These are phyloP conservation scores for Cephalotrichum gorgonifer DNA, from an alignment of 2,329 filamentous ascomycete species.

Conservation along the genomic window DNA sequence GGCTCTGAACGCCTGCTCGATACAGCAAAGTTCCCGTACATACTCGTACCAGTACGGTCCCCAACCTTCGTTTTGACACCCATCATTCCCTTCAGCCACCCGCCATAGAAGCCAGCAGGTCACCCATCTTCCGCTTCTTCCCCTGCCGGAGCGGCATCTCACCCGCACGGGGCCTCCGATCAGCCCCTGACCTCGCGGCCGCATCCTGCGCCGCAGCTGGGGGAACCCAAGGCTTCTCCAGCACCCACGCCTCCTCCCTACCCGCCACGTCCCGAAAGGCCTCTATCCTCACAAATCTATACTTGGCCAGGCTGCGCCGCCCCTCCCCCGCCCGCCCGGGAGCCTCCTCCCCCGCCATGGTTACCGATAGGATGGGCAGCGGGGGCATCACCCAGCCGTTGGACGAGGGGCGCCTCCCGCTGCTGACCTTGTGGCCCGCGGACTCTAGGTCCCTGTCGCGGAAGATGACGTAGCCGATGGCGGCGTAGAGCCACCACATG, in stretches of 20 bases:
- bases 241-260: neutral
- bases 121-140: slow-evolving; percentile 8
- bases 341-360: neutral
- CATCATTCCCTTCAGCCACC: slow-evolving; percentile 4
- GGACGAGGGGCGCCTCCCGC: neutral
- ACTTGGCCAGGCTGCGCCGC: no score
- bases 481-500: slow-evolving; percentile 30
- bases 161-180: neutral
- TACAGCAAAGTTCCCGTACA: no score
- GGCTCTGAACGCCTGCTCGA: no score
- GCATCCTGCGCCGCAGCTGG: neutral
- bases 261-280: neutral
- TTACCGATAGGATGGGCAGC: slow-evolving; percentile 1
- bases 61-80: no score
- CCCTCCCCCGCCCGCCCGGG: no score
- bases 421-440: neutral
- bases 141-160: neutral
- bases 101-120: slow-evolving; percentile 6
- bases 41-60: no score
- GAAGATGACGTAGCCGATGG: slow-evolving; percentile 24
- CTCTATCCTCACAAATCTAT: neutral
- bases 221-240: neutral
- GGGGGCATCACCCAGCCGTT: neutral
- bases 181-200: neutral
- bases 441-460: slow-evolving; percentile 21